Conservation (phyloP, 2,329 filamentous ascomycete species). For the Lojkania enalia region DNA sequence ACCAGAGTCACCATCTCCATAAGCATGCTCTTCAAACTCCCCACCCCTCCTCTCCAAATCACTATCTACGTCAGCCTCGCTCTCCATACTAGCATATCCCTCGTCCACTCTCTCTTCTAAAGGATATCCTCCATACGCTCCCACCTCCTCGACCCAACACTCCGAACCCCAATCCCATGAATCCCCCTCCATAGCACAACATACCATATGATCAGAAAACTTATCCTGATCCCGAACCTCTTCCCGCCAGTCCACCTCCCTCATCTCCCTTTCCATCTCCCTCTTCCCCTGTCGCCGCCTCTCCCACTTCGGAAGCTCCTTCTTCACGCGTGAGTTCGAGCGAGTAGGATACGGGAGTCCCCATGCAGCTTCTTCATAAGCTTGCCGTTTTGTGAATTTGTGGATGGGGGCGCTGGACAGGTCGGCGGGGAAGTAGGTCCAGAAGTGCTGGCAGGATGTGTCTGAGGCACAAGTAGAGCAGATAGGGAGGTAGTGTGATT, state of each 20-base stretch:
- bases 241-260: too few species aligned
- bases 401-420: conserved; percentile 3
- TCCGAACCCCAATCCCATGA: too few species aligned
- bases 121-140: too few species aligned
- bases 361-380: conserved; percentile 5
- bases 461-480: conserved; percentile 1
- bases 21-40: not conserved
- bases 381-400: conserved; percentile 9
- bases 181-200: too few species aligned
- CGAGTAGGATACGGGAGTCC: not conserved
- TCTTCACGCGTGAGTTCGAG: conserved; percentile 1
- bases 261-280: conserved; percentile 1
- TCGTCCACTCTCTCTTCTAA: too few species aligned
- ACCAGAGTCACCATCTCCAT: not conserved
- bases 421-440: conserved; percentile 7
- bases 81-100: too few species aligned
- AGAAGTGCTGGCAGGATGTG: not conserved
- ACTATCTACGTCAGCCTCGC: too few species aligned
- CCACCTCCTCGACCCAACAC: too few species aligned
- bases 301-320: conserved; percentile 2
- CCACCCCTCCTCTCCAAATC: not conserved
- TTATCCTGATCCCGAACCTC: too few species aligned
- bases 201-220: too few species aligned
- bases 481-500: conserved; percentile 7
- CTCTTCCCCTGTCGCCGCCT: too few species aligned